Evolutionary conservation across 2,329 filamentous ascomycete genomes (phyloP), one percentile per base, ranked within the genome.

Genomic region (Ophiocordyceps camponoti-rufipedis): DNA sequence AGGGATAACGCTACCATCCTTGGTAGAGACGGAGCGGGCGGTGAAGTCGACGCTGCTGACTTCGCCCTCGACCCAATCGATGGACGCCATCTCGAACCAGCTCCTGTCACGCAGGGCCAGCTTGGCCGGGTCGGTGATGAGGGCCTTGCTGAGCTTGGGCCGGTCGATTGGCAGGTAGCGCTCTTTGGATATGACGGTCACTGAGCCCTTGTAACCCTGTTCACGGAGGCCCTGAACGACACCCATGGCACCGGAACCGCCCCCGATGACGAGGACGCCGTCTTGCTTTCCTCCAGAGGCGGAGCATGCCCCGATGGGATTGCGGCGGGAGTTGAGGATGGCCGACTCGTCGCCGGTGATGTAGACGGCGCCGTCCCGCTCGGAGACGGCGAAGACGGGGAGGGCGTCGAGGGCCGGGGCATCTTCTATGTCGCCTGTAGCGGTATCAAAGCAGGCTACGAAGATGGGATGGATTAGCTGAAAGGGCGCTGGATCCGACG

Each of bases 141-240:
- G 71, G 0, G 89, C 86, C 65, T 98, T 98, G 57, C 88, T 95
- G 40, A 98, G 73, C 69, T 96, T 96, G 11, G 91, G 86, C 18
- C 91, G 78, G 65, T 98, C 91, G 54, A 96, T 88, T 31, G 88
- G 88, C 32, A 82, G 72, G 59, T 91, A 82, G 19, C 84, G 82
- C 62, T 98, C 91, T 51, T 75, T 80, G 12, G 84, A 80, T 55
- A 98, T 79, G 55, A 94, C 69, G 1, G 87, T 93, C 53, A 98
- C 79, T 46, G 74, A 68, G 13, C 87, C 89, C 5, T 71, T 72
- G 67, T 80, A 96, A 29, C 88, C 87, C 50, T 81, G 78, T 51
- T 83, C 82, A 41, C 89, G 80, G 14, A 98, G 74, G 12, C 78
- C 82, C 59, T 96, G 86, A 41, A 94, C 68, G 5, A 83, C 74